Conservation (phyloP, 2,329 filamentous ascomycete species). For the Exophiala viscosa region DNA sequence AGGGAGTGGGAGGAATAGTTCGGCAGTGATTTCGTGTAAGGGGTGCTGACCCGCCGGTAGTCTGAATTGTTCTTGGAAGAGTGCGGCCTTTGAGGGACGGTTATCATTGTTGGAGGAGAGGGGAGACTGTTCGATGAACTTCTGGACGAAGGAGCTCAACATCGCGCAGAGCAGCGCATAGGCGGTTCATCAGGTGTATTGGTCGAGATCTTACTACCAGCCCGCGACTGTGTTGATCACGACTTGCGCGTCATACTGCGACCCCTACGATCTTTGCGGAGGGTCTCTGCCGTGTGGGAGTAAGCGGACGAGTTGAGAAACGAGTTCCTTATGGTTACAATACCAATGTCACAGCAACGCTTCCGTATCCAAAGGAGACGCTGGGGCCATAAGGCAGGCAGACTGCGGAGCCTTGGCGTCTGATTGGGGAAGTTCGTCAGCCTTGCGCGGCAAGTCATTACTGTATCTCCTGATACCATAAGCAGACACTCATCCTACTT, state of each 20-base stretch:
- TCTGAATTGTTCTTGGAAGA: slow-evolving; percentile 96
- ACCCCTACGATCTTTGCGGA: not conserved
- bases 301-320: not conserved
- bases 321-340: too few relatives aligned
- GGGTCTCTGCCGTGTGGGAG: not conserved
- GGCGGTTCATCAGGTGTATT: slow-evolving; percentile 4
- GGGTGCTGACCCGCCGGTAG: slow-evolving; percentile 89
- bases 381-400: slow-evolving; percentile 6
- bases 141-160: slow-evolving; percentile 81
- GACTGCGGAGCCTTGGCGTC: not conserved
- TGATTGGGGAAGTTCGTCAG: not conserved
- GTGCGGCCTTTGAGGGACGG: slow-evolving; percentile 79
- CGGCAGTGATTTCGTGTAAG: slow-evolving; percentile 92
- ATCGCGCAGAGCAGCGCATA: slow-evolving; percentile 18
- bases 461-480: not conserved
- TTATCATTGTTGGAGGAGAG: slow-evolving; percentile 70
- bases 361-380: not conserved
- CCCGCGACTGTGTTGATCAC: slow-evolving; percentile 7
- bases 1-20: slow-evolving; percentile 78
- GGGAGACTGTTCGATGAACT: slow-evolving; percentile 86
- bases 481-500: not conserved
- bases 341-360: slow-evolving; percentile 24
- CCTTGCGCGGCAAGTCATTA: too few relatives aligned
- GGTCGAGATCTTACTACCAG: slow-evolving; percentile 2
- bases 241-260: slow-evolving; percentile 8